These are phyloP conservation scores for Protomyces inundatus DNA, from an alignment of 1,139 yeast genomes.

Conservation along the genomic window DNA sequence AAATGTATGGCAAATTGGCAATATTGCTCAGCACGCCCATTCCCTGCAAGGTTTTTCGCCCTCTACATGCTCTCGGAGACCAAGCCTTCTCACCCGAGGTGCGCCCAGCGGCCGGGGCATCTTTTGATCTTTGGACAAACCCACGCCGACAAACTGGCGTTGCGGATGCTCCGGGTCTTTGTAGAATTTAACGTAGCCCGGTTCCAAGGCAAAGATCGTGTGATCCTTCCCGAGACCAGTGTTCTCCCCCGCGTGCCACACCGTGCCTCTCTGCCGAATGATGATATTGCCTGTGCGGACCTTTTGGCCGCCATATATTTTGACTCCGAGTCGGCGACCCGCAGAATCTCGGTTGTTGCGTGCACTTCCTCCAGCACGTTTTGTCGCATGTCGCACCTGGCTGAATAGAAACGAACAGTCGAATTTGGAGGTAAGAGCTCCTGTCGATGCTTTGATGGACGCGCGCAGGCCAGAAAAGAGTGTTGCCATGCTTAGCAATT, in stretches of 20 bases:
- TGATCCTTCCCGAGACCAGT: constrained; percentile 89
- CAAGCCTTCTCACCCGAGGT: constrained; percentile 81
- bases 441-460: too few species aligned
- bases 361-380: constrained; percentile 88
- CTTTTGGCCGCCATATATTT: constrained; percentile 62
- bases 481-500: too few species aligned
- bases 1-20: neutral
- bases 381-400: constrained; percentile 77
- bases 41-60: constrained; percentile 16
- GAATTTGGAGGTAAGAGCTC: too few species aligned
- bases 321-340: constrained; percentile 91
- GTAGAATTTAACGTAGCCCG: constrained; percentile 88
- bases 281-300: constrained; percentile 64
- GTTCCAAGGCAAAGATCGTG: constrained; percentile 83
- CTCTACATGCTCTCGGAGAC: constrained; percentile 37
- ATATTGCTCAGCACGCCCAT: neutral
- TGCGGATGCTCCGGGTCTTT: constrained; percentile 96
- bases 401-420: neutral
- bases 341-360: constrained; percentile 92
- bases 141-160: constrained; percentile 85
- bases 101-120: constrained; percentile 87
- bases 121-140: constrained; percentile 55
- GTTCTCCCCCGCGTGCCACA: constrained; percentile 90
- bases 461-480: too few species aligned
- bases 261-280: constrained; percentile 95